Evolutionary conservation across 2,329 filamentous ascomycete species (phyloP).

Genomic region (Fusarium transvaalense): DNA sequence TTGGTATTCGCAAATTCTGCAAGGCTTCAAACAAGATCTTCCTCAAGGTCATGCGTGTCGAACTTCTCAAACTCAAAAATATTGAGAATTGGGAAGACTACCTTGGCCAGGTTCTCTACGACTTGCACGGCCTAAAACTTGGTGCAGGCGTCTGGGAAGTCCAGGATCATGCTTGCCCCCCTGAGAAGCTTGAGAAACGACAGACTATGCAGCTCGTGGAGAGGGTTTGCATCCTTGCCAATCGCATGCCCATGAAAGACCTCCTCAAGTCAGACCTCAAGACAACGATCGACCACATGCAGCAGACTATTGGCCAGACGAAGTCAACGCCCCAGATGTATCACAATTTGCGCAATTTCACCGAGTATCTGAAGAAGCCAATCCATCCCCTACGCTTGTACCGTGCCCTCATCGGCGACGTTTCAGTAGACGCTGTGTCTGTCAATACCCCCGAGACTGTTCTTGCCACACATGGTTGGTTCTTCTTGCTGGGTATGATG

Average conservation of each 20-base stretch:
- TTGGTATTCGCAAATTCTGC: slow-evolving; percentile 88
- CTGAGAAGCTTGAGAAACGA: slow-evolving; percentile 81
- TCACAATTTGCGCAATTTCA: slow-evolving; percentile 89
- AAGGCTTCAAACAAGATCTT: slow-evolving; percentile 88
- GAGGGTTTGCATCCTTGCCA: slow-evolving; percentile 83
- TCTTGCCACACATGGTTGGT: slow-evolving; percentile 88
- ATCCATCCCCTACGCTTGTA: slow-evolving; percentile 86
- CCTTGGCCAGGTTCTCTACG: slow-evolving; percentile 85
- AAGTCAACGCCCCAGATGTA: slow-evolving; percentile 84
- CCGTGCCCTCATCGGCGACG: slow-evolving; percentile 81
- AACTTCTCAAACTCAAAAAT: slow-evolving; percentile 80
- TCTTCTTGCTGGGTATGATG: slow-evolving; percentile 89
- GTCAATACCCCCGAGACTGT: slow-evolving; percentile 77
- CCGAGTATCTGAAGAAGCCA: slow-evolving; percentile 82
- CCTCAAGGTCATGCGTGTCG: slow-evolving; percentile 87
- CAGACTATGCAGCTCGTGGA: slow-evolving; percentile 87
- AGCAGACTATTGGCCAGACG: slow-evolving; percentile 83
- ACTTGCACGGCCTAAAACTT: slow-evolving; percentile 84
- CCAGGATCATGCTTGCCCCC: slow-evolving; percentile 82
- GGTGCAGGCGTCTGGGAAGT: slow-evolving; percentile 74
- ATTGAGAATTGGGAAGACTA: slow-evolving; percentile 89
- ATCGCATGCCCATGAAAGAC: slow-evolving; percentile 89
- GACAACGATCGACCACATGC: slow-evolving; percentile 90
- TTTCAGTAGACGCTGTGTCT: slow-evolving; percentile 77
- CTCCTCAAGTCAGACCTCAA: slow-evolving; percentile 92